Evolutionary conservation across 495 filamentous ascomycete genomes (phyloP), one percentile per base, ranked within the genome.

Genomic region (Podospora pseudopauciseta): DNA sequence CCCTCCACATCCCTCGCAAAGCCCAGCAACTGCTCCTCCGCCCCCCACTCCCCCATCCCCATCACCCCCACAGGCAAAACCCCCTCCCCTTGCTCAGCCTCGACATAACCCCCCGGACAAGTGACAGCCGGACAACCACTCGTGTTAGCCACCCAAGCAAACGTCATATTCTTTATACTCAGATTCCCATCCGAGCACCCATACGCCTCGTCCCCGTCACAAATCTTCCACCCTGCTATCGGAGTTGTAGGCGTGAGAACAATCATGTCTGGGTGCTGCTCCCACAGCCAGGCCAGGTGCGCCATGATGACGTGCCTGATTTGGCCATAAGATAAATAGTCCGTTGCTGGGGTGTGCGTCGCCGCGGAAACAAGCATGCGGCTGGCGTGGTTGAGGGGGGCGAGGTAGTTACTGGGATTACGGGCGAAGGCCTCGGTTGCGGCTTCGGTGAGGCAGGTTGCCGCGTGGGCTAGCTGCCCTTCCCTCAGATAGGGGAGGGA

Each of bases 41-140:
- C 81, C 0, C 93, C 93, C 94, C 94, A 97, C 78, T 96, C 91
- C 0, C 85, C 88, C 87, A 94, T 91, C 2, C 88, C 94, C 91
- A 94, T 94, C 65, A 97, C 66, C n/a, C 92, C 92, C 27, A 97
- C 83, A 0, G 94, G 93, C 39, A 86, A 44, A 58, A 74, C 76
- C 1, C 81, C 82, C 69, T 77, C 73, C 7, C 80, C 82, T 57
- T 77, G 73, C 61, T 82, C 69, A 60, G 86, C 83, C 19, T 84
- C 78, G 11, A 79, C 85, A 79, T 92, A 95, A 0, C 92, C 94
- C 1, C 89, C 90, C 0, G 94, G 94, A 58, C 88, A 85, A 58
- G 73, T 89, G n/a, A 97, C 87, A 9, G 91, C 86, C 0, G 94
- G 94, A 69, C 88, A 90, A 0, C 94, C 94, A 0, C 79, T 86